phyloP scores from a whole-genome alignment of 148 eudicot genomes.

The Cornus kousa region DNA sequence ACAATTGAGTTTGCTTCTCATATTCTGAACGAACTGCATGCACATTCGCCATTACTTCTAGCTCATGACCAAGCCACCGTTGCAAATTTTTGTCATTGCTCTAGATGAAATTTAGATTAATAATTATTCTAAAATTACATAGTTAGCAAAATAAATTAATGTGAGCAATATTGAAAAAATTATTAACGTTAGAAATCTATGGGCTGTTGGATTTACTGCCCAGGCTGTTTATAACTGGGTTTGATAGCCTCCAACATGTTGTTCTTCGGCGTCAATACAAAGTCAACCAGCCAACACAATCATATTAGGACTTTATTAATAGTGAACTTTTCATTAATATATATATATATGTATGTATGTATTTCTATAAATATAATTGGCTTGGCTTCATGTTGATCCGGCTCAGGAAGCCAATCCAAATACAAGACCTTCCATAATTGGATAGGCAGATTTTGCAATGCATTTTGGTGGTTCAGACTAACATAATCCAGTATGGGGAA shows the following conservation, averaged over 20 bases:
- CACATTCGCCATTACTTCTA: conserved; percentile 22
- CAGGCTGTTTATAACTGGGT: not conserved
- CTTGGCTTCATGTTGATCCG: not conserved
- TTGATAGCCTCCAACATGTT: not conserved
- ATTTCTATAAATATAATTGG: not conserved
- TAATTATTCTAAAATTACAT: not conserved
- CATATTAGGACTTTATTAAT: too few species aligned
- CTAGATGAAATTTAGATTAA: not conserved
- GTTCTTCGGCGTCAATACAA: not conserved
- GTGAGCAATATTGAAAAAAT: not conserved
- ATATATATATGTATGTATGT: too few species aligned
- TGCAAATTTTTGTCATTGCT: conserved; percentile 15
- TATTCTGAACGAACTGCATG: conserved; percentile 23
- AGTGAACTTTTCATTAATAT: too few species aligned
- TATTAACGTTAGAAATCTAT: not conserved
- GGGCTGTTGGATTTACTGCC: not conserved
- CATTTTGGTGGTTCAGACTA: not conserved
- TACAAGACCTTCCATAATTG: not conserved
- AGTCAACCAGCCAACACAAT: not conserved
- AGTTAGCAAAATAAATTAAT: not conserved
- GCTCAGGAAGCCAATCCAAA: not conserved
- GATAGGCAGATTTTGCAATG: not conserved
- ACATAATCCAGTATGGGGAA: not conserved
- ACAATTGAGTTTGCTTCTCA: conserved; percentile 19
- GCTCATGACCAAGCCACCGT: conserved; percentile 23